Conservation (phyloP, 768 basidiomycete species). For the Termitomyces titanicus region DNA sequence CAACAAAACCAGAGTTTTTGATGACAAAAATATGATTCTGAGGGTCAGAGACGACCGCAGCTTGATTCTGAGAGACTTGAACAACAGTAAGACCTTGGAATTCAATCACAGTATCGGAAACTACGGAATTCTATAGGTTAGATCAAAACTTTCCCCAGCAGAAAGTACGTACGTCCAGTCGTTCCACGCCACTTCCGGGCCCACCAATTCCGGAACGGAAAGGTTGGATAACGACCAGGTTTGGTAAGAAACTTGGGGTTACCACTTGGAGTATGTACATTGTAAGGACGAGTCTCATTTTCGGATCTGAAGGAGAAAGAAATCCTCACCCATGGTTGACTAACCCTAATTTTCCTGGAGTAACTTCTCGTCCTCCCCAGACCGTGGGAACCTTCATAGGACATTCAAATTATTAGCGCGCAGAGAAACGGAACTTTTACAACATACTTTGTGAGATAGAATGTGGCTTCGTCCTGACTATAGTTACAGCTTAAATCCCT, state of each 20-base stretch:
- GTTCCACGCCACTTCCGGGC: slow-evolving; percentile 70
- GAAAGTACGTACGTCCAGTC: slow-evolving; percentile 50
- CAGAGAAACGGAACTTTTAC: neutral
- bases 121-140: slow-evolving; percentile 28
- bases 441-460: slow-evolving; percentile 57
- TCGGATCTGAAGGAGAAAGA: neutral
- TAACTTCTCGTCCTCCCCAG: slow-evolving; percentile 71
- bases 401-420: neutral
- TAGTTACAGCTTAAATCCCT: neutral
- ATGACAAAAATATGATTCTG: slow-evolving; percentile 79
- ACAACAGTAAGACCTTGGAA: slow-evolving; percentile 81
- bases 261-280: slow-evolving; percentile 45
- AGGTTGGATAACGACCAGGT: slow-evolving; percentile 75
- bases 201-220: slow-evolving; percentile 83
- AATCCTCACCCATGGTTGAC: slow-evolving; percentile 64
- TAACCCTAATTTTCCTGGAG: slow-evolving; percentile 68
- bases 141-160: neutral
- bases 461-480: slow-evolving; percentile 57
- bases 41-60: slow-evolving; percentile 76
- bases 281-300: neutral
- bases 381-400: slow-evolving; percentile 46
- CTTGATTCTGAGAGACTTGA: slow-evolving; percentile 81
- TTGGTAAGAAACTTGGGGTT: slow-evolving; percentile 70
- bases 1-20: slow-evolving; percentile 75
- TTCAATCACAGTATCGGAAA: slow-evolving; percentile 79